Evolutionary conservation across 352 stramenopile genomes (phyloP).

Genomic region (Thalassiosira mediterranea): DNA sequence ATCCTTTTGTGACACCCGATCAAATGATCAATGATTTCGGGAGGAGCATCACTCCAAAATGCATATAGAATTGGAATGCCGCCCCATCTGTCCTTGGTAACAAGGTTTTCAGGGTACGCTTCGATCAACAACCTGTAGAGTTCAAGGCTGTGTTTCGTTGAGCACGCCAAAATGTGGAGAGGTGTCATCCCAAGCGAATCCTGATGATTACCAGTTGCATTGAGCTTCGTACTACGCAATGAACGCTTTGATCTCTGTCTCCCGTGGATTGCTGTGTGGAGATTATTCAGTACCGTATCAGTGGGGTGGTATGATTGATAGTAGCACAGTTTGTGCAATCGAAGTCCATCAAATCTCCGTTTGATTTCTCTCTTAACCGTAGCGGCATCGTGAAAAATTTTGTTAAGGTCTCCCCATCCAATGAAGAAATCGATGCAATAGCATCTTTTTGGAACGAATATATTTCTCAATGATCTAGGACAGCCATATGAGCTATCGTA

Average conservation of each 20-base stretch:
- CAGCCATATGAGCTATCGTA: neutral
- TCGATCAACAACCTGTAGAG: slow-evolving; percentile 7
- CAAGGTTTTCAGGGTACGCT: slow-evolving; percentile 12
- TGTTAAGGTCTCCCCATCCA: neutral
- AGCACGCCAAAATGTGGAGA: slow-evolving; percentile 35
- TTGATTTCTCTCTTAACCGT: neutral
- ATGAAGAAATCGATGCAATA: neutral
- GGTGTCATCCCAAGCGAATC: slow-evolving; percentile 39
- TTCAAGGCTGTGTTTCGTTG: slow-evolving; percentile 3
- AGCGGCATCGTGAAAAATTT: neutral
- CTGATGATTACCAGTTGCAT: slow-evolving; percentile 6
- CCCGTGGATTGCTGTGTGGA: neutral
- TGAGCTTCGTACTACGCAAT: neutral
- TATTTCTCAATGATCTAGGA: neutral
- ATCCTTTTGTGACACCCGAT: too few species aligned
- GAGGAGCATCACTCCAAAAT: neutral
- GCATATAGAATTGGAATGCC: slow-evolving; percentile 16
- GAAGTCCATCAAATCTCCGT: slow-evolving; percentile 19
- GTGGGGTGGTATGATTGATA: slow-evolving; percentile 12
- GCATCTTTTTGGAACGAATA: neutral
- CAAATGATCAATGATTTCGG: neutral
- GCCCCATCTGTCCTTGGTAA: slow-evolving; percentile 25
- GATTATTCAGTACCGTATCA: neutral
- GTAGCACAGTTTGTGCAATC: slow-evolving; percentile 15
- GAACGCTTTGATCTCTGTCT: neutral